Evolutionary conservation across 768 basidiomycete genomes (phyloP).

Genomic region (Mrakia blollopis): DNA sequence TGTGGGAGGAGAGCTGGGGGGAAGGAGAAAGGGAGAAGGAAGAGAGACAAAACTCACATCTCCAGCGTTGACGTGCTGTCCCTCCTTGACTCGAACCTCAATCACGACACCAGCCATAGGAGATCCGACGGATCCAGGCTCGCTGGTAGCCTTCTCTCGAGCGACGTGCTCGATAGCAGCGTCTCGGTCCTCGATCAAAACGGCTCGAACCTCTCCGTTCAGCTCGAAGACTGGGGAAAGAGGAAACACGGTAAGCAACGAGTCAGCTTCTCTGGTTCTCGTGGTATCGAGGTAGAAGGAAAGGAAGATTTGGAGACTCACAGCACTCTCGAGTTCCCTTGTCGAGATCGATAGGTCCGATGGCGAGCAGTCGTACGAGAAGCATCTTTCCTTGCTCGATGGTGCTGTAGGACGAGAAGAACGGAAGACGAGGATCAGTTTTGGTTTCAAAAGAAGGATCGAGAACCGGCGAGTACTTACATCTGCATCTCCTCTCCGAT

Average conservation of each 20-base stretch:
- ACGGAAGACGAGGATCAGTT: neutral
- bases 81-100: constrained; percentile 96
- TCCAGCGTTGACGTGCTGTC: constrained; percentile 95
- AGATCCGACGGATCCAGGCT: constrained; percentile 94
- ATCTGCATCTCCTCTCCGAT: constrained; percentile 96
- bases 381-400: constrained; percentile 90
- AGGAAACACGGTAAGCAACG: neutral
- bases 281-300: neutral
- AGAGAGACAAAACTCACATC: constrained; percentile 47
- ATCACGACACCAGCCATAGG: constrained; percentile 73
- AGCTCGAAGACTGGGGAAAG: constrained; percentile 30
- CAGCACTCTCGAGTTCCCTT: constrained; percentile 88
- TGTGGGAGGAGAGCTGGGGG: too few species aligned
- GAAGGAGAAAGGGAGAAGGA: neutral
- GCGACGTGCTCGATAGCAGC: constrained; percentile 93
- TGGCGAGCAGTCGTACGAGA: constrained; percentile 90
- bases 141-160: constrained; percentile 86
- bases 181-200: constrained; percentile 91
- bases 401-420: constrained; percentile 43
- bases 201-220: constrained; percentile 72
- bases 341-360: constrained; percentile 86
- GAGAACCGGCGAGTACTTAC: neutral
- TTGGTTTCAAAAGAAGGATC: neutral
- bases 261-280: neutral
- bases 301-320: neutral